These are phyloP conservation scores for Tylopilus orsonianus DNA, from an alignment of 1,284 basidiomycete genomes.

Conservation along the genomic window DNA sequence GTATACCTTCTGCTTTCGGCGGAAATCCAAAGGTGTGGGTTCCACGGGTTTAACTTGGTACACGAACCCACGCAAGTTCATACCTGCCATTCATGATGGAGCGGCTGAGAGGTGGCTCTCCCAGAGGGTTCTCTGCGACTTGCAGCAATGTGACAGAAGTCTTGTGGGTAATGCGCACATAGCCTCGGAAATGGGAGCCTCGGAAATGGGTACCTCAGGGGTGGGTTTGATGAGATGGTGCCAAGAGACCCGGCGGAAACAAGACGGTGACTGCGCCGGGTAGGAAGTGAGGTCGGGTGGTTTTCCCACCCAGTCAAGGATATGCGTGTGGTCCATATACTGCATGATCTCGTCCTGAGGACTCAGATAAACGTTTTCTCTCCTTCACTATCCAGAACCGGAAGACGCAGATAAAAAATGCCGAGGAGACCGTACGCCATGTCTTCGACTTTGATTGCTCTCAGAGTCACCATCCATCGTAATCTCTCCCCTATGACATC, in stretches of 20 bases:
- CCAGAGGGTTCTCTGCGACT: conserved; percentile 18
- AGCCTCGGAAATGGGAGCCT: conserved; percentile 6
- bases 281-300: conserved; percentile 29
- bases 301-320: conserved; percentile 30
- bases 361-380: conserved; percentile 25
- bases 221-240: conserved; percentile 7
- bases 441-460: conserved; percentile 28
- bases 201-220: conserved; percentile 4
- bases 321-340: conserved; percentile 24
- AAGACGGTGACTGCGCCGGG: conserved; percentile 25
- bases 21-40: conserved; percentile 4
- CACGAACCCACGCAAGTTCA: conserved; percentile 28
- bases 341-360: conserved; percentile 34
- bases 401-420: conserved; percentile 26
- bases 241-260: conserved; percentile 20
- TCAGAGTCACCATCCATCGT: conserved; percentile 23
- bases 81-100: conserved; percentile 32
- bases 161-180: conserved; percentile 17
- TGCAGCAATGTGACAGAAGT: conserved; percentile 14
- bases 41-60: conserved; percentile 23
- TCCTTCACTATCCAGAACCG: conserved; percentile 27
- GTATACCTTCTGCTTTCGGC: conserved; percentile 11
- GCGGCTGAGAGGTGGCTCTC: conserved; percentile 29
- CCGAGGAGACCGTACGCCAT: conserved; percentile 32
- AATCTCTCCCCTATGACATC: conserved; percentile 24